Evolutionary conservation across 2,329 filamentous ascomycete genomes (phyloP), one percentile per base, ranked within the genome.

Genomic region (Ceratocystis alfenasii): DNA sequence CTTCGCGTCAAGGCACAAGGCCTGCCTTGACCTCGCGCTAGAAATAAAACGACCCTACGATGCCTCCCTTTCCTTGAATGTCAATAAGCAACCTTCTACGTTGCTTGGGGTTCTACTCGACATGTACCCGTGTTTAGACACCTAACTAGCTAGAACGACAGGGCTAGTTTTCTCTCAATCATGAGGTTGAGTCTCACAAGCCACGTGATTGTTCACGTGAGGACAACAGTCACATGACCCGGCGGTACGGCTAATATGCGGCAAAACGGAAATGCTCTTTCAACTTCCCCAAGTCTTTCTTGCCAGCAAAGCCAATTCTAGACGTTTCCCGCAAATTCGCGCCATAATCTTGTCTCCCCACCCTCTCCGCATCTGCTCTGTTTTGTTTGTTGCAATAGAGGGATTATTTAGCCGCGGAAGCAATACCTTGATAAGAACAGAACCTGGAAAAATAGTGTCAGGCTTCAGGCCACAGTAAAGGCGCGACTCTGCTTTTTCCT

Each of bases 141-240:
- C 36, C 36, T 12, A 41, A 15, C 10, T 1, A 15, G 10, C 36
- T 15, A 15, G 36, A 41, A 12, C 36, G 36, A 41, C 36, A 41
- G 12, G 36, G 36, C 36, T 41, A 41, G 36, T 41, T 41, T 41
- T 41, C 36, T 41, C 10, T 15, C 36, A 15, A 41, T 41, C 36
- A 41, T 41, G 61, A n/a, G 48, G 36, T 63, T 63, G 61, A 45
- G 61, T 63, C 30, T 63, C 36, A 63, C 20, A 48, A 17, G n/a
- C 46, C 61, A 63, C 41, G 61, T 63, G 61, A 63, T 7, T 5
- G 1, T 0, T 2, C 61, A 63, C 61, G 44, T 63, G 61, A 46
- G 17, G 2, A 1, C 8, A 20, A n/a, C 46, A 22, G 8, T 48
- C 46, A 48, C 46, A 48, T 48, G 46, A 48, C 46, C 46, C 2